Evolutionary conservation across 2,329 filamentous ascomycete species (phyloP).

Genomic region (Xylariaceae sp.): DNA sequence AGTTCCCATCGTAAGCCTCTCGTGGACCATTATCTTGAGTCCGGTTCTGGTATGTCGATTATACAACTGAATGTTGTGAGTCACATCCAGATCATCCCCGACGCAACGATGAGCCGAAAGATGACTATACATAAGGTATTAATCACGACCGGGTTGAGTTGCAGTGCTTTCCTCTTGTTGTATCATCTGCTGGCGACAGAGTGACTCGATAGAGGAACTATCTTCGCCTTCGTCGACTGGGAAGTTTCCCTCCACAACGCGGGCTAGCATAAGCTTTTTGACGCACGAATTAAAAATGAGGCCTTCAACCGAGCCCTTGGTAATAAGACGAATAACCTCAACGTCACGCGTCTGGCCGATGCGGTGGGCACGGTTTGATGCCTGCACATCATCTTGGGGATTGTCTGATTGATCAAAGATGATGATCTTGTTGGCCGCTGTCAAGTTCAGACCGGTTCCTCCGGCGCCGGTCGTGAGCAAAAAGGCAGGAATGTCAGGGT

Average conservation of each 20-base stretch:
- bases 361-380: slow-evolving; percentile 93
- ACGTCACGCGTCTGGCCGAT: slow-evolving; percentile 89
- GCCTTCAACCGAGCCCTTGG: slow-evolving; percentile 81
- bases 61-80: no score
- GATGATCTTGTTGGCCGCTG: slow-evolving; percentile 93
- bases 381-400: slow-evolving; percentile 96
- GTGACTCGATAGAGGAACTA: slow-evolving; percentile 30
- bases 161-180: slow-evolving; percentile 24
- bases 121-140: no score
- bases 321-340: slow-evolving; percentile 84
- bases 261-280: slow-evolving; percentile 86
- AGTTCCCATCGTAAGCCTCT: no score
- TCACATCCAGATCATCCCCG: no score
- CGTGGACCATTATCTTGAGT: no score
- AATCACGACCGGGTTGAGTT: slow-evolving; percentile 4
- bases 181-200: slow-evolving; percentile 33
- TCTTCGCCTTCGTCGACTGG: slow-evolving; percentile 51
- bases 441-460: slow-evolving; percentile 95
- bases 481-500: slow-evolving; percentile 80
- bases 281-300: slow-evolving; percentile 87
- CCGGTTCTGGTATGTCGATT: no score
- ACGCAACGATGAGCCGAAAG: no score
- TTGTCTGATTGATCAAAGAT: slow-evolving; percentile 98
- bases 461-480: slow-evolving; percentile 90
- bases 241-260: slow-evolving; percentile 53